Evolutionary conservation across 1,284 basidiomycete species (phyloP).

Genomic region (Puccinia triticina): DNA sequence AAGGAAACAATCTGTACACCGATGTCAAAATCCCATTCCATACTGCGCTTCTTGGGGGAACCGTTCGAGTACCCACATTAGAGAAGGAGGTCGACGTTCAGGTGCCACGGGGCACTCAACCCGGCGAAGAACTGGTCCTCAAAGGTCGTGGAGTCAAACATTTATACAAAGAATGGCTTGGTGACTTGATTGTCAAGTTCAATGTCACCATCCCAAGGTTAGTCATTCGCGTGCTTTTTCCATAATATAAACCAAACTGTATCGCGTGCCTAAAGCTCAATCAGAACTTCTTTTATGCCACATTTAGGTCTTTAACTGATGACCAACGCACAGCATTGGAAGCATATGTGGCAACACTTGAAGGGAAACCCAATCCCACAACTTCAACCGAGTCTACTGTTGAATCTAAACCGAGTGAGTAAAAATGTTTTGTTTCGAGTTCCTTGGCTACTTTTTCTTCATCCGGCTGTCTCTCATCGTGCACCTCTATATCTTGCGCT

Average conservation of each 20-base stretch:
- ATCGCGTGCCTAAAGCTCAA: background rate
- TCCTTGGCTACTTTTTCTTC: background rate
- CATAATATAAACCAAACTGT: too few species aligned
- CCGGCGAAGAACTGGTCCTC: conserved; percentile 93
- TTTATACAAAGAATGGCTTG: conserved; percentile 63
- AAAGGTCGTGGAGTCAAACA: conserved; percentile 81
- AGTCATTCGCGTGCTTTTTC: conserved; percentile 56
- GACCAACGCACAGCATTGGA: conserved; percentile 43
- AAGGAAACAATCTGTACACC: conserved; percentile 89
- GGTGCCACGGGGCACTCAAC: conserved; percentile 89
- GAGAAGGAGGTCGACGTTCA: conserved; percentile 95
- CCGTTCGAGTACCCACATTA: conserved; percentile 87
- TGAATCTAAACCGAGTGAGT: conserved; percentile 24
- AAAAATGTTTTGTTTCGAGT: background rate
- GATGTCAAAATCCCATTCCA: conserved; percentile 90
- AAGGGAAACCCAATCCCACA: conserved; percentile 20
- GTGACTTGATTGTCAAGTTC: conserved; percentile 91
- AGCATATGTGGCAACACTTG: conserved; percentile 45
- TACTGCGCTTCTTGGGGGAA: conserved; percentile 85
- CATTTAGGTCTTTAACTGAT: conserved; percentile 30
- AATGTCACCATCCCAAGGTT: conserved; percentile 85
- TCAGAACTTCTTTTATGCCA: background rate
- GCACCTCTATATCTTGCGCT: background rate
- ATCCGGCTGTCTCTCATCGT: background rate
- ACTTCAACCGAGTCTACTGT: conserved; percentile 4